Conservation (phyloP, 495 filamentous ascomycete species). For the Mycothermus thermophilus region DNA sequence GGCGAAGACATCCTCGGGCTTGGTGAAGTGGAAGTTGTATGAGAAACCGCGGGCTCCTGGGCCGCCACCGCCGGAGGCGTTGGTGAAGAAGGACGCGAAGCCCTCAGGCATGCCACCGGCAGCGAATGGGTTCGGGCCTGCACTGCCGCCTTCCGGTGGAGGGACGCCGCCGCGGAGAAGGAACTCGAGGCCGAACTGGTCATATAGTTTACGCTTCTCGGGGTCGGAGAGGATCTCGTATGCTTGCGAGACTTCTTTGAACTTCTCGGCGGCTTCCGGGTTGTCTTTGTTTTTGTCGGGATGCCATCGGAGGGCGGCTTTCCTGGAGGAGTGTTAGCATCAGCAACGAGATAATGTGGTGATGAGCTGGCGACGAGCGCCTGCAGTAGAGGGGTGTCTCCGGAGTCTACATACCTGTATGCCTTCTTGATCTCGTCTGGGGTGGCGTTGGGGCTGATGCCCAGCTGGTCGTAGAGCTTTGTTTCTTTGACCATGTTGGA, state of each 20-base stretch:
- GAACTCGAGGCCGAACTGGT: slow-evolving; percentile 89
- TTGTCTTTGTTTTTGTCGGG: slow-evolving; percentile 97
- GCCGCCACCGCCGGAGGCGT: slow-evolving; percentile 7
- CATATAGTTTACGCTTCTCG: slow-evolving; percentile 92
- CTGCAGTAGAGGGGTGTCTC: background rate
- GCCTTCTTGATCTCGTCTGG: slow-evolving; percentile 97
- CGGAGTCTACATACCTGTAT: slow-evolving; percentile 51
- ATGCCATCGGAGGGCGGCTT: slow-evolving; percentile 81
- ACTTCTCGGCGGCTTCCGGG: slow-evolving; percentile 68
- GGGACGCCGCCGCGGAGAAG: slow-evolving; percentile 68
- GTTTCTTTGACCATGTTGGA: slow-evolving; percentile 71
- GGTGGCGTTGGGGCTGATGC: slow-evolving; percentile 60
- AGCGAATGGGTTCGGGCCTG: slow-evolving; percentile 35
- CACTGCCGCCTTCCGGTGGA: slow-evolving; percentile 42
- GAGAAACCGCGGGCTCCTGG: slow-evolving; percentile 43
- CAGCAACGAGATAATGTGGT: background rate
- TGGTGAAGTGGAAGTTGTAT: slow-evolving; percentile 62
- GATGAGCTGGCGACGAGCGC: background rate
- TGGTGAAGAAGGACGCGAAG: slow-evolving; percentile 16
- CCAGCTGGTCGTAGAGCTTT: slow-evolving; percentile 68
- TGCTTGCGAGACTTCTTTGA: slow-evolving; percentile 90
- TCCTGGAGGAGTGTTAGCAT: slow-evolving; percentile 36
- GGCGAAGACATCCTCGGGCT: slow-evolving; percentile 70
- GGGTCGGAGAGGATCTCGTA: slow-evolving; percentile 97
- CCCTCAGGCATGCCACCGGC: slow-evolving; percentile 23